Base-by-base conservation (phyloP, 139 green algal species). In the Micractinium conductrix region DNA sequence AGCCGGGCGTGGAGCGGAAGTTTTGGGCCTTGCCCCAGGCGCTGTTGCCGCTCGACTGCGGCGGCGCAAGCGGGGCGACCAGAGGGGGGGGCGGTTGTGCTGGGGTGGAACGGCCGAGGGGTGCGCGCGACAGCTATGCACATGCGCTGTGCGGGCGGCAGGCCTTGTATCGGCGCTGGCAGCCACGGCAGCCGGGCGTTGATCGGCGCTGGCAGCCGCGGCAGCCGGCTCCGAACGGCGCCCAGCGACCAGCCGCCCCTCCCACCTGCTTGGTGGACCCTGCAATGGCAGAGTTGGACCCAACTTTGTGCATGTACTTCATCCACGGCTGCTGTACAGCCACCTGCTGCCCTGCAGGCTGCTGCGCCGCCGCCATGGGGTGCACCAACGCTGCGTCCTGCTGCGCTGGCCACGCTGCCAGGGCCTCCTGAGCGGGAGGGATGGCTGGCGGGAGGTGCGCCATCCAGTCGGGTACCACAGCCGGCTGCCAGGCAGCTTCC, bases 391-490 rank as follows among this genome's bases (percentile, higher is more conserved):
- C 48, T 58, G 48, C 48, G 48, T 14, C 48, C 48, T 10, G 48
- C 48, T 10, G 48, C 48, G 48, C 48, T 28, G 26, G 44, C 40
- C 14, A 35, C 21, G 40, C 42, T 5, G 68, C 68, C 38, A 43
- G 21, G 4, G 38, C 67, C 67, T 14, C 68, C 38, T 33, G 68
- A 6, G 68, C 38, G 8, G 67, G 16, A 26, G 55, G 55, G 55
- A 50, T 30, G 40, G 72, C 26, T 1, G 53, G 45, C 60, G 74
- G 74, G 35, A 81, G 74, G 74, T 81, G 74, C 0, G 74, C 53
- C 26, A n/a, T 48, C 74, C 74, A 81, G 37, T 81, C 74, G 3
- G 74, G 74, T 21, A 81, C 74, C 1, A 53, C 74, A 4, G 37
- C 60, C 22, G 38, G 45, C 73, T 43, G 40, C n/a, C 45, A 43